These are phyloP conservation scores for Omphalea diandra DNA, from an alignment of 441 rosid species.

Conservation along the genomic window DNA sequence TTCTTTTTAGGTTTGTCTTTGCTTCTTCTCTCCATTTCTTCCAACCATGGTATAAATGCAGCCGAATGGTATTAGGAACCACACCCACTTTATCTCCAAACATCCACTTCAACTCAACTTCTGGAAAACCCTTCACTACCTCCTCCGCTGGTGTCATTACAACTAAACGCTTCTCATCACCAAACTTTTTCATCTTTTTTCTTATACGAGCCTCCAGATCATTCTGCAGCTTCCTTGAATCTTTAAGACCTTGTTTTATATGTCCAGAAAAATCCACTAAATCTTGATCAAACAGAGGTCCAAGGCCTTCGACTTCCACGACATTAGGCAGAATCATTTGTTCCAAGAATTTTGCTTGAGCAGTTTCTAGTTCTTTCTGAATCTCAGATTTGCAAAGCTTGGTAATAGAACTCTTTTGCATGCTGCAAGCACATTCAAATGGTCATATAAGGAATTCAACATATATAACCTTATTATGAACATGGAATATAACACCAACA, in stretches of 20 bases:
- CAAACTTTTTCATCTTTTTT: constrained; percentile 67
- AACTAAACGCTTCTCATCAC: constrained; percentile 68
- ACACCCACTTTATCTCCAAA: constrained; percentile 86
- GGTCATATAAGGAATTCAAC: constrained; percentile 14
- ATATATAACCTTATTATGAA: not conserved
- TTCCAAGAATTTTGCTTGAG: constrained; percentile 76
- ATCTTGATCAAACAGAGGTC: constrained; percentile 59
- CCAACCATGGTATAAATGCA: constrained; percentile 89
- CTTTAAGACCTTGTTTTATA: constrained; percentile 60
- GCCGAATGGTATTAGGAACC: constrained; percentile 76
- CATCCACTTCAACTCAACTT: constrained; percentile 89
- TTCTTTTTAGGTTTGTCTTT: constrained; percentile 73
- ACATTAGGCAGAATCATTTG: constrained; percentile 68
- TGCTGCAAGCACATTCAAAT: constrained; percentile 46
- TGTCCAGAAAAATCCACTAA: constrained; percentile 63
- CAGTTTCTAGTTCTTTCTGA: constrained; percentile 62
- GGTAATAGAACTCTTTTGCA: constrained; percentile 36
- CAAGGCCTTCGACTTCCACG: constrained; percentile 69
- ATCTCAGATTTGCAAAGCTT: constrained; percentile 70
- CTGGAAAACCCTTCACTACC: constrained; percentile 88
- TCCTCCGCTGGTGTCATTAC: constrained; percentile 66
- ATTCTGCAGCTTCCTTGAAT: constrained; percentile 75
- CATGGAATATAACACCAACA: not conserved
- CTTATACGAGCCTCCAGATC: constrained; percentile 62
- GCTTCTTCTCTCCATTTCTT: constrained; percentile 94